Conservation (phyloP, 2,329 filamentous ascomycete species). For the Botrytis deweyae region DNA sequence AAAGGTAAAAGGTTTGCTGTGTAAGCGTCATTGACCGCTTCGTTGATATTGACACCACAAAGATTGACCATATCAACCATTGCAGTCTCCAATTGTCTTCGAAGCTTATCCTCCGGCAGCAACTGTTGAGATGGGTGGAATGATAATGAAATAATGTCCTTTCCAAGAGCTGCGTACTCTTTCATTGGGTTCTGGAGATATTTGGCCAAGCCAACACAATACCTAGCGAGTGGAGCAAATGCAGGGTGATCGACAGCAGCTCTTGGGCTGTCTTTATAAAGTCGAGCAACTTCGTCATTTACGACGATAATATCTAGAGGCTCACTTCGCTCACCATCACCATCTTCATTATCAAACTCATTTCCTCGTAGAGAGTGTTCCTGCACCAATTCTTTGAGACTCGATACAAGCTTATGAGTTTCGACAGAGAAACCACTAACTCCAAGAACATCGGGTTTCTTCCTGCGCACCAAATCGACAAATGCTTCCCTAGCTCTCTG, state of each 20-base stretch:
- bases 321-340: conserved; percentile 74
- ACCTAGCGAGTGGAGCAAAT: conserved; percentile 74
- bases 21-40: conserved; percentile 77
- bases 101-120: conserved; percentile 81
- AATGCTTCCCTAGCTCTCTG: conserved; percentile 68
- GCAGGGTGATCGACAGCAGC: conserved; percentile 79
- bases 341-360: conserved; percentile 81
- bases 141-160: conserved; percentile 79
- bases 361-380: conserved; percentile 75
- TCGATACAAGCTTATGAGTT: conserved; percentile 77
- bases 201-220: conserved; percentile 83
- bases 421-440: conserved; percentile 88
- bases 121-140: conserved; percentile 91
- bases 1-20: conserved; percentile 87
- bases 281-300: conserved; percentile 94
- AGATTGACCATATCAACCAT: conserved; percentile 99
- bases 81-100: conserved; percentile 86
- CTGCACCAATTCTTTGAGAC: conserved; percentile 75
- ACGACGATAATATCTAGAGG: conserved; percentile 85
- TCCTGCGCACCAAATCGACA: conserved; percentile 73
- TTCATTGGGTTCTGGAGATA: conserved; percentile 96
- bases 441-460: conserved; percentile 85
- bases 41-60: conserved; percentile 92
- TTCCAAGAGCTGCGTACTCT: conserved; percentile 90
- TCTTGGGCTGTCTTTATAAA: conserved; percentile 88